phyloP scores from a whole-genome alignment of 164 flowering plant species.

The Umbilicus rupestris region DNA sequence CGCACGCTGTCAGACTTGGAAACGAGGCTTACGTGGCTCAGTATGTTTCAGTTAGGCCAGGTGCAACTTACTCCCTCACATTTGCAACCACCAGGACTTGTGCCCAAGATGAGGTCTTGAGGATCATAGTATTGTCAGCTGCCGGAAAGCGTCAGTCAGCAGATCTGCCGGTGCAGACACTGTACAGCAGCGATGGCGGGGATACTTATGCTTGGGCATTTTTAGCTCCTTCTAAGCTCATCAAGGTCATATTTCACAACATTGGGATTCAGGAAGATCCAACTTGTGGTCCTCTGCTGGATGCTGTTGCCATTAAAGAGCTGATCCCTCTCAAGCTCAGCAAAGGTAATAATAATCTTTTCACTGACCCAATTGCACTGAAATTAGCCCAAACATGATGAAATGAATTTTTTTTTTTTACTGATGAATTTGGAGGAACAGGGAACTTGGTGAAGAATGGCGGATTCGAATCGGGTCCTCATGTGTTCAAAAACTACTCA shows the following conservation, averaged over 20 bases:
- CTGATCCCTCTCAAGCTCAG: constrained; percentile 14
- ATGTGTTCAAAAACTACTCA: constrained; percentile 28
- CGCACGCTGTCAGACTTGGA: constrained; percentile 40
- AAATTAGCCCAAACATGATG: neutral
- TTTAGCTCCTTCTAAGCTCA: constrained; percentile 13
- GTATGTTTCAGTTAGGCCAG: constrained; percentile 14
- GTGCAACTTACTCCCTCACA: constrained; percentile 29
- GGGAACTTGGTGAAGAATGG: constrained; percentile 39
- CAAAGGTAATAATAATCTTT: constrained; percentile 14
- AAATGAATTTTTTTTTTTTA: neutral
- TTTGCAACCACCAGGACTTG: constrained; percentile 43
- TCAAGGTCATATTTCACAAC: constrained; percentile 24
- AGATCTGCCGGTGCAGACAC: constrained; percentile 33
- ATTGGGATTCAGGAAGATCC: constrained; percentile 36
- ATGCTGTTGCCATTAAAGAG: constrained; percentile 28
- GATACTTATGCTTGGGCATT: constrained; percentile 32
- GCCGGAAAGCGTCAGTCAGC: constrained; percentile 7
- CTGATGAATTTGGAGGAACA: constrained; percentile 10
- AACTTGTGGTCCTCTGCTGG: constrained; percentile 35
- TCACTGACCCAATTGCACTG: neutral
- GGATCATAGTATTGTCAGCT: constrained; percentile 18
- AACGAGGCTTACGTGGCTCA: constrained; percentile 43
- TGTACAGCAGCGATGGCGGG: constrained; percentile 37
- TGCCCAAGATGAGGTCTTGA: constrained; percentile 37
- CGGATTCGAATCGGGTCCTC: constrained; percentile 40